phyloP scores from a whole-genome alignment of 148 eudicot species.

The Nyssa sinensis region DNA sequence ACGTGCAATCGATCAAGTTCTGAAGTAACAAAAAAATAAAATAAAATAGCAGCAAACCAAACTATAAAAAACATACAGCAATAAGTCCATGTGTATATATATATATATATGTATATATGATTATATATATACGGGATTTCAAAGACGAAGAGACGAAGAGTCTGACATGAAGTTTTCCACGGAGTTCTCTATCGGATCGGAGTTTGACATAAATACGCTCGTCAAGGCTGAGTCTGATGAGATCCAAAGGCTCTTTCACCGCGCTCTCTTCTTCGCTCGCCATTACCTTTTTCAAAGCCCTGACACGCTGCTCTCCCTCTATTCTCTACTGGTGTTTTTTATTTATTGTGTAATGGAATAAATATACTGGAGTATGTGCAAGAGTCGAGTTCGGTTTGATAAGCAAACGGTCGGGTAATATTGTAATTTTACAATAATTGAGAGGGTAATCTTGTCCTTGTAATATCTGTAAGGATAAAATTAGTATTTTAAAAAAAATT shows the following conservation, averaged over 20 bases:
- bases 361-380: too few relatives aligned
- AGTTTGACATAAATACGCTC: slow-evolving; percentile 49
- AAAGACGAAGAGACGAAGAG: not conserved
- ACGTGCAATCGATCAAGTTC: too few relatives aligned
- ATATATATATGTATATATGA: not conserved
- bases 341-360: too few relatives aligned
- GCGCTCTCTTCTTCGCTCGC: slow-evolving; percentile 39
- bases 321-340: too few relatives aligned
- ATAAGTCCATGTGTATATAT: not conserved
- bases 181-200: slow-evolving; percentile 44
- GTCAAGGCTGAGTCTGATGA: slow-evolving; percentile 44
- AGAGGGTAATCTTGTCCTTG: too few relatives aligned
- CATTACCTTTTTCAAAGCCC: not conserved
- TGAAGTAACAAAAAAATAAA: not conserved
- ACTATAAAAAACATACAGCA: too few relatives aligned
- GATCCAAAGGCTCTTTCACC: slow-evolving; percentile 47
- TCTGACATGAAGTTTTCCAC: slow-evolving; percentile 39
- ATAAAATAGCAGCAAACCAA: not conserved
- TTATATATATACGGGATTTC: not conserved
- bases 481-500: too few relatives aligned
- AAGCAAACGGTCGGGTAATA: too few relatives aligned
- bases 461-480: too few relatives aligned
- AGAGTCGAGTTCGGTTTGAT: too few relatives aligned
- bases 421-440: too few relatives aligned
- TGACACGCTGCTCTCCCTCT: too few relatives aligned